Conservation (phyloP, 495 filamentous ascomycete species). For the Lasiosphaeria miniovina region DNA sequence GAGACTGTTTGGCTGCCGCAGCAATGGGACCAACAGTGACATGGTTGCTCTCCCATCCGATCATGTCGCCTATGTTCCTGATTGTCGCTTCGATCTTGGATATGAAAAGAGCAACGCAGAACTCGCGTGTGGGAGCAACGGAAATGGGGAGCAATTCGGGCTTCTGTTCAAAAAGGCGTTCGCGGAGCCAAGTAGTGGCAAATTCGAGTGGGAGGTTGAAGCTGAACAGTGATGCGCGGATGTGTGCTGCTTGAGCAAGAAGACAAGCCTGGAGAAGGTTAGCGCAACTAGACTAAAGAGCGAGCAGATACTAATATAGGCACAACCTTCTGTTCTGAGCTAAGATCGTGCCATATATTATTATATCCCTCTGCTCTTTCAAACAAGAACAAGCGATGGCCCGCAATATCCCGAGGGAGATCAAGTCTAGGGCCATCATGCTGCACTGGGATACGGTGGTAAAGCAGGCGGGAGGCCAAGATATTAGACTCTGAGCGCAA, state of each 20-base stretch:
- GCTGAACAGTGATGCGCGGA: slow-evolving; percentile 33
- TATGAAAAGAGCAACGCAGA: slow-evolving; percentile 32
- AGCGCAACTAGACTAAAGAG: neutral
- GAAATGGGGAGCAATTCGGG: slow-evolving; percentile 16
- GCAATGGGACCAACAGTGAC: slow-evolving; percentile 29
- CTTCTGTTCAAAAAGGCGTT: neutral
- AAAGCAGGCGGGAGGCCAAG: slow-evolving; percentile 19
- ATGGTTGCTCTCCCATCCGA: slow-evolving; percentile 32
- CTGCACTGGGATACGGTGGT: slow-evolving; percentile 28
- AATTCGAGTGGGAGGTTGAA: slow-evolving; percentile 25
- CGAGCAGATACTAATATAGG: slow-evolving; percentile 1
- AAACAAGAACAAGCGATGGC: slow-evolving; percentile 32
- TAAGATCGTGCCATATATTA: slow-evolving; percentile 25
- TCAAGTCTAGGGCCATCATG: neutral
- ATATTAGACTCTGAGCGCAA: slow-evolving; percentile 15
- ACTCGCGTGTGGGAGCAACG: slow-evolving; percentile 33
- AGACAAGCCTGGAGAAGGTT: slow-evolving; percentile 1
- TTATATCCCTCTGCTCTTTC: slow-evolving; percentile 29
- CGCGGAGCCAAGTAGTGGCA: slow-evolving; percentile 21
- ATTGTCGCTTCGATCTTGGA: slow-evolving; percentile 37
- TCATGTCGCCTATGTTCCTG: slow-evolving; percentile 31
- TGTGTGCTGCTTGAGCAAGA: slow-evolving; percentile 24
- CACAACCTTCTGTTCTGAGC: slow-evolving; percentile 25
- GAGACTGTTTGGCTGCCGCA: slow-evolving; percentile 30
- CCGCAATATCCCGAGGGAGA: slow-evolving; percentile 22